Conservation (phyloP, 768 basidiomycete genomes). For the Cystobasidium onofrii region DNA sequence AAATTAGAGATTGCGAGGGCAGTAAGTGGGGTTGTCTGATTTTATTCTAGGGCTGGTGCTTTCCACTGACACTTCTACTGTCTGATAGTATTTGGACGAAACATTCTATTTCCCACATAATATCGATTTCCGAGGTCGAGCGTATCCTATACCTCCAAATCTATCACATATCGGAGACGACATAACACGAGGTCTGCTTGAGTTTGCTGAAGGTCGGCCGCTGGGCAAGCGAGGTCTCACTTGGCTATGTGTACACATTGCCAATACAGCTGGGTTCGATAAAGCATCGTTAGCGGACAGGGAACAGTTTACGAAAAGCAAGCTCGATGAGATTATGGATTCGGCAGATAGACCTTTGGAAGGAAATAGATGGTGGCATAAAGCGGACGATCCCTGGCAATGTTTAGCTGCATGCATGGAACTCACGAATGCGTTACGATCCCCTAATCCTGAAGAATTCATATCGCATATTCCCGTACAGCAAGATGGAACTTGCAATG, state of each 20-base stretch:
- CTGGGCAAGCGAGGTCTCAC: slow-evolving; percentile 75
- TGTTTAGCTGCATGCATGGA: slow-evolving; percentile 89
- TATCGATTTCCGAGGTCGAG: slow-evolving; percentile 92
- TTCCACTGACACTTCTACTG: background rate
- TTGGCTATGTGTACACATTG: slow-evolving; percentile 92
- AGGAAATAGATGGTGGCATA: slow-evolving; percentile 75
- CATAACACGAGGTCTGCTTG: slow-evolving; percentile 73
- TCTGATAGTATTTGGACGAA: slow-evolving; percentile 75
- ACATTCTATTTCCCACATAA: slow-evolving; percentile 89
- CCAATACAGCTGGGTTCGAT: slow-evolving; percentile 87
- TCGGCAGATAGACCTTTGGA: slow-evolving; percentile 70
- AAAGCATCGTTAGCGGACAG: slow-evolving; percentile 91
- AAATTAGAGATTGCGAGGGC: slow-evolving; percentile 92
- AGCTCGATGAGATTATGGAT: slow-evolving; percentile 69
- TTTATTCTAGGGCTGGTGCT: background rate
- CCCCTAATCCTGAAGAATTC: slow-evolving; percentile 55
- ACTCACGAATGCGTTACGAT: slow-evolving; percentile 67
- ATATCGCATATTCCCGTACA: slow-evolving; percentile 76
- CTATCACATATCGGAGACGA: slow-evolving; percentile 94
- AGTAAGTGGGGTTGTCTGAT: slow-evolving; percentile 50
- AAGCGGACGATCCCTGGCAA: slow-evolving; percentile 95
- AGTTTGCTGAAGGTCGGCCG: slow-evolving; percentile 68
- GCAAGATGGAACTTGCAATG: slow-evolving; percentile 97
- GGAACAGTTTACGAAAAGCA: slow-evolving; percentile 64
- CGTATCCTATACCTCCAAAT: slow-evolving; percentile 93